Evolutionary conservation across 2,329 filamentous ascomycete genomes (phyloP).

Genomic region (Colletotrichum sojae): DNA sequence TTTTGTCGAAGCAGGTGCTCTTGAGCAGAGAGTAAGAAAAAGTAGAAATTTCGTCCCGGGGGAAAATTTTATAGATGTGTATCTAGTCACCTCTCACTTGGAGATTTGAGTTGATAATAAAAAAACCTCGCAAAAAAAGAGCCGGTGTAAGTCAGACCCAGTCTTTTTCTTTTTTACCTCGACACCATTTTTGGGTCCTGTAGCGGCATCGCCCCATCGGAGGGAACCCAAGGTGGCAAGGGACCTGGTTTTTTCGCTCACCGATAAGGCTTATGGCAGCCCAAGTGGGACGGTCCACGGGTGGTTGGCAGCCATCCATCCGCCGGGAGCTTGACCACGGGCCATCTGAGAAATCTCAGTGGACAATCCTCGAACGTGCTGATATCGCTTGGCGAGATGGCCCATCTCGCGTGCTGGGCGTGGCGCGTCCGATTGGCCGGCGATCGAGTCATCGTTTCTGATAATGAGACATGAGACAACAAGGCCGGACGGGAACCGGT

Average conservation of each 20-base stretch:
- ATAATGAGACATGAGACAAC: neutral
- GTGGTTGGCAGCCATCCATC: neutral
- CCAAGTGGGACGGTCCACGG: neutral
- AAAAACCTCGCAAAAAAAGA: conserved; percentile 12
- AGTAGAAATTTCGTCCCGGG: neutral
- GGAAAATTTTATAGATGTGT: neutral
- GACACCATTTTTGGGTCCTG: neutral
- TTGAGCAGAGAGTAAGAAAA: neutral
- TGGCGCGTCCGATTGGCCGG: conserved; percentile 6
- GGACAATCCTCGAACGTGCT: neutral
- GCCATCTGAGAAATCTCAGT: neutral
- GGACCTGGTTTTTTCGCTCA: neutral
- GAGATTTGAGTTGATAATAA: conserved; percentile 1
- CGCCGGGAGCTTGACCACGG: neutral
- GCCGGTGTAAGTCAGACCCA: conserved; percentile 12
- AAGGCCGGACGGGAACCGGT: no score
- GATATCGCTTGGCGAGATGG: neutral
- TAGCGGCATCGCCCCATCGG: conserved; percentile 6
- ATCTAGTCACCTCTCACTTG: conserved; percentile 6
- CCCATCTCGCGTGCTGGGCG: conserved; percentile 12
- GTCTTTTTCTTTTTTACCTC: conserved; percentile 1
- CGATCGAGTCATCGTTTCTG: conserved; percentile 17
- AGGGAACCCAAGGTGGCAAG: neutral
- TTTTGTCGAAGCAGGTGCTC: no score
- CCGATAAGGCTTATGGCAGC: neutral